Evolutionary conservation across 768 basidiomycete genomes (phyloP).

Genomic region (Rhizopogon rudus): DNA sequence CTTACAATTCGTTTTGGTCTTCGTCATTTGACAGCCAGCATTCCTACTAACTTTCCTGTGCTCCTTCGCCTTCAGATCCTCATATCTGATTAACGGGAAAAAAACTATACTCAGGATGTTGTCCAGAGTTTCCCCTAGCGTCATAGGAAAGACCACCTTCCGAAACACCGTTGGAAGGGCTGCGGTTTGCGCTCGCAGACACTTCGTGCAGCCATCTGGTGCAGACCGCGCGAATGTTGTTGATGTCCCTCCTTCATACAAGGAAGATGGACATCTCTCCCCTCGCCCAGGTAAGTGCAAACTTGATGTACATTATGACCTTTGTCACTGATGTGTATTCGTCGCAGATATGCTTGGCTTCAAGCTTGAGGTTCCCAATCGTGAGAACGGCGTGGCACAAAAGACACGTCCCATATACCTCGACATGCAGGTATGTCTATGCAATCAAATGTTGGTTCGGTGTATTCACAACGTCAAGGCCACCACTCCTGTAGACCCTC

Average conservation of each 20-base stretch:
- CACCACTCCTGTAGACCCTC: constrained; percentile 95
- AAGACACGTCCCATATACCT: constrained; percentile 91
- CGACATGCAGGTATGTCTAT: constrained; percentile 81
- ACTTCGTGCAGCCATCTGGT: constrained; percentile 77
- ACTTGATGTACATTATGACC: neutral
- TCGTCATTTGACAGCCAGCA: neutral
- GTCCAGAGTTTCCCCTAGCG: constrained; percentile 45
- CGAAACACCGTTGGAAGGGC: constrained; percentile 19
- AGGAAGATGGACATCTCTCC: constrained; percentile 63
- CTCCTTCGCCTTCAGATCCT: constrained; percentile 9
- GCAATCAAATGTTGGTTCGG: neutral
- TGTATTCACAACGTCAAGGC: constrained; percentile 47
- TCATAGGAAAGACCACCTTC: constrained; percentile 20
- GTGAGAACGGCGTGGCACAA: constrained; percentile 50
- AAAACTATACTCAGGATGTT: constrained; percentile 37
- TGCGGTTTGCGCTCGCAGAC: constrained; percentile 35
- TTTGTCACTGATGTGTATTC: constrained; percentile 3
- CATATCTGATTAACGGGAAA: neutral
- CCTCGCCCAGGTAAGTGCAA: constrained; percentile 57
- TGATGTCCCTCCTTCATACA: constrained; percentile 71
- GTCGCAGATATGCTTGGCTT: constrained; percentile 82
- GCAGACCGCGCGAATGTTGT: constrained; percentile 81
- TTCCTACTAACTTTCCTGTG: constrained; percentile 1
- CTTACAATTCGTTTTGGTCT: neutral
- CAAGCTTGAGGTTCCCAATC: constrained; percentile 62